These are phyloP conservation scores for Austropuccinia psidii DNA, from an alignment of 1,284 basidiomycete genomes.

Conservation along the genomic window DNA sequence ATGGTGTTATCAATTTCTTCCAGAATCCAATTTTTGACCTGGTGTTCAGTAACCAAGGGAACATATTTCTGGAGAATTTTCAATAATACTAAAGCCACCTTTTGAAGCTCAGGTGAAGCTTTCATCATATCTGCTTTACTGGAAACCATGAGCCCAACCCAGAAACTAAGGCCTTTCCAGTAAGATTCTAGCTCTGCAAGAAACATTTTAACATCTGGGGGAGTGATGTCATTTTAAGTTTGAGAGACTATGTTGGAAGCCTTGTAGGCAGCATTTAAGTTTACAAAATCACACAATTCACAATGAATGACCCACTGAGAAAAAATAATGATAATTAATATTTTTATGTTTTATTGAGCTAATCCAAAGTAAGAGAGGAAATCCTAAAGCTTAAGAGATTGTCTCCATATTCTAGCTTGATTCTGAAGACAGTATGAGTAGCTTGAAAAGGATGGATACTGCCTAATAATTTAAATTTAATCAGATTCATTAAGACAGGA, in stretches of 20 bases:
- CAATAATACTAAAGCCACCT: no score
- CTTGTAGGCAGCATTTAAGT: conserved; percentile 81
- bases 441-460: conserved; percentile 70
- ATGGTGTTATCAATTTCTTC: no score
- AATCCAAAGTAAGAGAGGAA: neutral
- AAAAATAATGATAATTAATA: no score
- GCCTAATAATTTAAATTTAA: conserved; percentile 74
- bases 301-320: conserved; percentile 70
- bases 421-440: conserved; percentile 73
- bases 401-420: conserved; percentile 56
- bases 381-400: conserved; percentile 39
- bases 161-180: no score
- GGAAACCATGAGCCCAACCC: no score
- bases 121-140: no score
- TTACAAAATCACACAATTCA: conserved; percentile 83
- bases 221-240: conserved; percentile 57
- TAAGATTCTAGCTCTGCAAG: no score
- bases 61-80: no score
- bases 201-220: conserved; percentile 97
- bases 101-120: no score
- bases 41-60: no score
- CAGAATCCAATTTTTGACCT: no score
- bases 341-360: no score
- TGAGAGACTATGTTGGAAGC: conserved; percentile 61
- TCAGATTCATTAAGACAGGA: conserved; percentile 75